phyloP scores from a whole-genome alignment of 257 asterid genomes.

The Solanum arcanum region DNA sequence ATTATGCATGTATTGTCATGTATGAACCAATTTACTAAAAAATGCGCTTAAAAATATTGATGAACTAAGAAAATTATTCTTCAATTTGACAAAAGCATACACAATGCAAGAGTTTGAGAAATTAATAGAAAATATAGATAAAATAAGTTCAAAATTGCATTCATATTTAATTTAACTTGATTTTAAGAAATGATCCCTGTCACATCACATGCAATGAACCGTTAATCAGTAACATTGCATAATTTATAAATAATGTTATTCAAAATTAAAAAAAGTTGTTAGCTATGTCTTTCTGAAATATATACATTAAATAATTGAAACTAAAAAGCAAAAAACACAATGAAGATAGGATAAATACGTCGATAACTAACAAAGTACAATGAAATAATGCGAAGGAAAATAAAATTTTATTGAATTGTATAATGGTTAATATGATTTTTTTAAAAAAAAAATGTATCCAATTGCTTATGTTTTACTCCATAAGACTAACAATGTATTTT shows the following conservation, averaged over 20 bases:
- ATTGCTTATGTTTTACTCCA: not conserved
- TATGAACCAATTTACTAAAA: too few relatives aligned
- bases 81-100: not conserved
- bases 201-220: not conserved
- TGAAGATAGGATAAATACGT: not conserved
- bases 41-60: not conserved
- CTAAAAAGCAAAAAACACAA: too few relatives aligned
- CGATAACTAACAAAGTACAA: not conserved
- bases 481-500: not conserved
- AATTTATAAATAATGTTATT: not conserved
- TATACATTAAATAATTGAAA: not conserved
- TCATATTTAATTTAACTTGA: not conserved
- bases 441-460: accelerated
- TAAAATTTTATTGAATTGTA: not conserved
- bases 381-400: not conserved
- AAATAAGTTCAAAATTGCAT: not conserved
- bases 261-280: not conserved
- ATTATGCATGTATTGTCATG: too few relatives aligned
- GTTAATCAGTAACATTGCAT: too few relatives aligned
- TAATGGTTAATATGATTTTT: not conserved
- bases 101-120: not conserved
- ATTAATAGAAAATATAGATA: not conserved
- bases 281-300: not conserved
- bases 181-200: not conserved
- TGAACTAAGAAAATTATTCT: not conserved